phyloP scores from a whole-genome alignment of 345 rosid species.

The Adansonia digitata region DNA sequence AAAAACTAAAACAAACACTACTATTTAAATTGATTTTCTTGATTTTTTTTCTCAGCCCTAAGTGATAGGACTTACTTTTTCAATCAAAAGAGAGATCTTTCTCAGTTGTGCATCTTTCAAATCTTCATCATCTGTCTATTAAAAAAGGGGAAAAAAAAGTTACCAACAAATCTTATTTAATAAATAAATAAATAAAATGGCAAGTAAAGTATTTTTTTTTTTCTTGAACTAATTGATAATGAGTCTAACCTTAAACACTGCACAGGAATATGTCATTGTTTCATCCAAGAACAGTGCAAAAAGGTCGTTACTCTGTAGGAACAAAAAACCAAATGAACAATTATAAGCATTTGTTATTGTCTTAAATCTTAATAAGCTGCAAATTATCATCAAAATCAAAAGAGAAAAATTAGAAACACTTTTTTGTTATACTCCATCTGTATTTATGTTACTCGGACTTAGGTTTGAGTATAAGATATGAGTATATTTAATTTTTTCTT shows the following conservation, averaged over 20 bases:
- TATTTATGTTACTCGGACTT: no score
- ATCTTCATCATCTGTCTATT: conserved; percentile 62
- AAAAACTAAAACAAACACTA: no score
- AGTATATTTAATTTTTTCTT: no score
- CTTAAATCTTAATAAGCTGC: background rate
- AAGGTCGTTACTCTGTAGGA: conserved; percentile 73
- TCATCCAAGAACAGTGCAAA: conserved; percentile 79
- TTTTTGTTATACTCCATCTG: background rate
- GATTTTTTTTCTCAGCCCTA: no score
- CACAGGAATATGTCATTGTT: conserved; percentile 85
- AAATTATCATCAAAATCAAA: background rate
- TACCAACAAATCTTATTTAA: background rate
- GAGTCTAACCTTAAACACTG: conserved; percentile 63
- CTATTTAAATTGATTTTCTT: no score
- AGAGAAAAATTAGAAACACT: background rate
- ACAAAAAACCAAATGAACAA: conserved; percentile 1
- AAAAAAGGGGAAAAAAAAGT: background rate
- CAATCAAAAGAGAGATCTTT: conserved; percentile 62
- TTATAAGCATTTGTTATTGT: background rate
- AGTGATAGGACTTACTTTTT: conserved; percentile 53
- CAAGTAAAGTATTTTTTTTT: background rate
- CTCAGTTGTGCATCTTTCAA: conserved; percentile 68
- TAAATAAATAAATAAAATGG: background rate
- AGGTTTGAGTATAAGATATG: no score
- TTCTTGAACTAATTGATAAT: no score